Evolutionary conservation across 257 asterid genomes (phyloP).

Genomic region (Solanum dulcamara): DNA sequence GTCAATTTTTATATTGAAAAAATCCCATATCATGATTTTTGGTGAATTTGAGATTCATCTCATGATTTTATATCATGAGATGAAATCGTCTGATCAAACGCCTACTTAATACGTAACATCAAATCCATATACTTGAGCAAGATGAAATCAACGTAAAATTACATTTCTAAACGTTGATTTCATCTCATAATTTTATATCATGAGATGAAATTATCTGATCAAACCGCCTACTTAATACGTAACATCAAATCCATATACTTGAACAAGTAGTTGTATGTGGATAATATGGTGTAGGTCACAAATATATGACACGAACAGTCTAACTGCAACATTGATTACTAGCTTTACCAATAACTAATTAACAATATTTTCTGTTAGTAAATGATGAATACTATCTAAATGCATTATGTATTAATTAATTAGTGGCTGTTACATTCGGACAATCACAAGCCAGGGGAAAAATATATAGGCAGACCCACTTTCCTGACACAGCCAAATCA

Average conservation of each 20-base stretch:
- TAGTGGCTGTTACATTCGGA: not conserved
- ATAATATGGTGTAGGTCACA: not conserved
- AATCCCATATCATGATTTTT: too few species aligned
- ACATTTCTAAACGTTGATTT: too few species aligned
- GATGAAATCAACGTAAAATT: too few species aligned
- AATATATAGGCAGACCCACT: slow-evolving; percentile 6
- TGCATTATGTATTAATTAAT: too few species aligned
- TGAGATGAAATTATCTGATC: too few species aligned
- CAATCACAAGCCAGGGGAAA: not conserved
- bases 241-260: not conserved
- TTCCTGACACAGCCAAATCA: slow-evolving; percentile 33
- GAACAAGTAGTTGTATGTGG: not conserved
- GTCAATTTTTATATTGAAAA: too few species aligned
- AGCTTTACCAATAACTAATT: not conserved
- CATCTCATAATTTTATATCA: too few species aligned
- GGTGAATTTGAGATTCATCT: too few species aligned
- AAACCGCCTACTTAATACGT: too few species aligned
- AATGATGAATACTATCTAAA: too few species aligned
- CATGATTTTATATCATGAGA: too few species aligned
- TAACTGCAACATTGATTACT: not conserved
- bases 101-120: not conserved
- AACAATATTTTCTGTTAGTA: not conserved
- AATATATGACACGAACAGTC: not conserved
- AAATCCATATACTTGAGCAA: not conserved
- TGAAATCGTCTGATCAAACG: too few species aligned